Evolutionary conservation across 108 stramenopile genomes (phyloP).

Genomic region (Skeletonema potamos): DNA sequence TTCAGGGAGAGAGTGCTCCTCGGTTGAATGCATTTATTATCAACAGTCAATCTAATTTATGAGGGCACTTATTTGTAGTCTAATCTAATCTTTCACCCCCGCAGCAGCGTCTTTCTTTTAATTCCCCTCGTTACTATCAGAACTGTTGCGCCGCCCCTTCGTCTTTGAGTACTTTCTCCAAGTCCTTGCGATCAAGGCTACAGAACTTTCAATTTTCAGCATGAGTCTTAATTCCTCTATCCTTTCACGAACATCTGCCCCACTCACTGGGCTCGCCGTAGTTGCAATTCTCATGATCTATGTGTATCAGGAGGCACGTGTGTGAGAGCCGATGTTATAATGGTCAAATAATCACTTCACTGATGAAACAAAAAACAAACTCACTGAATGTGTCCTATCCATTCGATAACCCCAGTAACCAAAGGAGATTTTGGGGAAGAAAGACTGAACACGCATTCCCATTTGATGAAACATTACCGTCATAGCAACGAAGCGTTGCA

Average conservation of each 20-base stretch:
- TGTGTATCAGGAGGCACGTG: no score
- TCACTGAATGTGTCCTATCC: slow-evolving; percentile 51
- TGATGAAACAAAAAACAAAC: no score
- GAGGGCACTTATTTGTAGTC: not conserved
- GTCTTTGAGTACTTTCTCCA: slow-evolving; percentile 22
- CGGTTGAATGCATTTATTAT: not conserved
- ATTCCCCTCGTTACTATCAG: not conserved
- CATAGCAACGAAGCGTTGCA: slow-evolving; percentile 56
- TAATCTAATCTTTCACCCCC: not conserved
- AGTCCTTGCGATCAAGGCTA: slow-evolving; percentile 57
- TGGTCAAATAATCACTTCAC: not conserved
- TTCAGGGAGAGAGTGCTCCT: slow-evolving; percentile 37
- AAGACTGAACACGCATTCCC: slow-evolving; percentile 44
- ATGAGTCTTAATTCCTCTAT: slow-evolving; percentile 59
- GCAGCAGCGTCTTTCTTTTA: not conserved
- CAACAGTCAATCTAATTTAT: not conserved
- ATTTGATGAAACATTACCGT: slow-evolving; percentile 65
- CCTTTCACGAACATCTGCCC: slow-evolving; percentile 58
- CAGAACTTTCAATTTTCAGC: slow-evolving; percentile 61
- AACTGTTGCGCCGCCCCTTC: not conserved
- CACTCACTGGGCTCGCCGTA: slow-evolving; percentile 46
- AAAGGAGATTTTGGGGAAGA: slow-evolving; percentile 46
- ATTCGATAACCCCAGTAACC: slow-evolving; percentile 49
- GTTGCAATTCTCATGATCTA: slow-evolving; percentile 55
- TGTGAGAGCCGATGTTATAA: not conserved